Evolutionary conservation across 139 green algal species (phyloP), one percentile per base, ranked within the genome.

Genomic region (Pseudopediastrum boryanum): DNA sequence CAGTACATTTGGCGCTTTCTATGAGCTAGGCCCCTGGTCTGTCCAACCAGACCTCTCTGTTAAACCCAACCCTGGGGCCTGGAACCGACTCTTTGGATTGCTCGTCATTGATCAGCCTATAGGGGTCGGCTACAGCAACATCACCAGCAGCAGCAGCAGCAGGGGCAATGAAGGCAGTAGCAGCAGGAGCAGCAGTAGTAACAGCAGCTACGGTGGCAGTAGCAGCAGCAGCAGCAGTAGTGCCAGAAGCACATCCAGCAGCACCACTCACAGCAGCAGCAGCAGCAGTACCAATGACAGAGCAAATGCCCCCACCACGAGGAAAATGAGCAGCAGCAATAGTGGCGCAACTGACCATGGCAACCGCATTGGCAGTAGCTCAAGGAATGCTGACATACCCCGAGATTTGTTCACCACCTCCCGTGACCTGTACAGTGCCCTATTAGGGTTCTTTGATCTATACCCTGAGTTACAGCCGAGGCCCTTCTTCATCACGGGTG

Each of bases 1-100:
- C n/a, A 82, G 66, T 23, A 84, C 82, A n/a, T 93, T 93, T 82
- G 89, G 89, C 8, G 84, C 71, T 7, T 77, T 92, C 16, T 94
- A 91, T 27, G 87, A 91, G 77, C 61, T 93, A 16, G 89, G 89
- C 0, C 84, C 86, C 0, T 52, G 61, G 23, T 38, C 67, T 21
- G 70, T 84, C 7, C 61, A 44, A 48, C 48, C 61, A 48, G 16
- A 7, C 29, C 5, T 1, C 36, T 33, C 69, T 52, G 31, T 50
- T 1, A 0, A 16, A 19, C 3, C 27, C 0, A 76, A 62, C 36
- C 36, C 80, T 79, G 85, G 80, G 5, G 35, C 85, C 10, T 92
- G 86, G 84, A 86, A 87, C 36, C 44, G 77, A 8, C 27, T 39
- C 0, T 73, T 71, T 51, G 88, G 83, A 3, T 75, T 94, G 62